Base-by-base conservation (phyloP, 768 basidiomycete genomes). In the Amanita pallidorosea region DNA sequence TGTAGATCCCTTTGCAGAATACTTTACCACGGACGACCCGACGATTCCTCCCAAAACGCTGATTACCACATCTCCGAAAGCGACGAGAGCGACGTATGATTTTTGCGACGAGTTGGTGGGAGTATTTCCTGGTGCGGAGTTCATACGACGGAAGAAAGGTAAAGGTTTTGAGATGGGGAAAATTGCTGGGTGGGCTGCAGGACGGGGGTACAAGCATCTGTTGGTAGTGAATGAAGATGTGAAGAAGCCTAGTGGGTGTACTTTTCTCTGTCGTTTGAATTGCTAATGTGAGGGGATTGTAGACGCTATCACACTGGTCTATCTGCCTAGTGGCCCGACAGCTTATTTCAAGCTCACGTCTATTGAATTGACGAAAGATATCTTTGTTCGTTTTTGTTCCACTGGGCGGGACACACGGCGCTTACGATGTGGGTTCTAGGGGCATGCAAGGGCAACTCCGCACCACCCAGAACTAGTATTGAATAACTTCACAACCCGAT, bases 291-390 rank as follows among this genome's bases (percentile, higher is more conserved):
- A 58, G 52, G 15, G 18, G 44, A 53, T 4, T 56, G n/a, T n/a
- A 98, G 96, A 95, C 67, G 92, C 93, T 2, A 82, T 99, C 55
- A 97, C 95, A 0, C 67, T 98, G 48, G 79, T 92, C 40, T 80
- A 95, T 61, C 80, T 99, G 11, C 96, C 96, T 0, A 71, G 81
- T 47, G 96, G 96, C 11, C 96, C 96, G 0, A 89, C 90, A 2
- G 94, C 94, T 0, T 94, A 94, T 64, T 97, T 98, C 74, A 95
- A 89, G 63, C 74, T 99, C 37, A 84, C 88, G 0, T 94, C 91
- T 5, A 73, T 98, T 35, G 81, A 90, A 59, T 74, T 93, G 17
- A 86, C 91, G 9, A 80, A 85, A 64, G 74, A 90, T 56, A 95
- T 98, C 38, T 88, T 81, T 61, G 91, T 92, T 20, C 23, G 57